Evolutionary conservation across 306 rosid species (phyloP).

Genomic region (Neltuma alba): DNA sequence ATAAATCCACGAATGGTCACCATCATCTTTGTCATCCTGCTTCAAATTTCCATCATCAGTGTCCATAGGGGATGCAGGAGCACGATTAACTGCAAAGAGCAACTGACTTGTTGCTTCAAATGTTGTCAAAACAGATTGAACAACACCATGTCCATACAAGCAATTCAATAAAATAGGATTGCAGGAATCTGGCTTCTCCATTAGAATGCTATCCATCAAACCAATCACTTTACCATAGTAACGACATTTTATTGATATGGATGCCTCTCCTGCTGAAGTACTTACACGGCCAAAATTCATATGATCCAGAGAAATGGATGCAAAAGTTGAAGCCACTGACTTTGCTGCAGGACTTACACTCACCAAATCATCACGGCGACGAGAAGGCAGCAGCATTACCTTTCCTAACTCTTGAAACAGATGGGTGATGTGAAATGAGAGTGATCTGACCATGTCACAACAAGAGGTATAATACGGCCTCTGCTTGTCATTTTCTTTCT

Average conservation of each 20-base stretch:
- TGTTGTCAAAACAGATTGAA: constrained; percentile 86
- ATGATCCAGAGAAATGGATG: constrained; percentile 81
- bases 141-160: constrained; percentile 87
- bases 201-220: constrained; percentile 76
- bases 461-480: constrained; percentile 76
- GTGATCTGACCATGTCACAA: constrained; percentile 92
- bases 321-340: constrained; percentile 82
- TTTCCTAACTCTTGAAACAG: constrained; percentile 97
- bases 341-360: constrained; percentile 85
- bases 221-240: constrained; percentile 95
- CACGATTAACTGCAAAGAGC: constrained; percentile 74
- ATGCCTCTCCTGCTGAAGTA: constrained; percentile 70
- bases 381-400: constrained; percentile 90
- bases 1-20: constrained; percentile 85
- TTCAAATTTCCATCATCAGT: constrained; percentile 77
- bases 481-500: constrained; percentile 77
- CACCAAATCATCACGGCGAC: constrained; percentile 93
- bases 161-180: constrained; percentile 90
- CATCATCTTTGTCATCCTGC: constrained; percentile 76
- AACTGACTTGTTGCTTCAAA: constrained; percentile 99
- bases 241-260: constrained; percentile 89
- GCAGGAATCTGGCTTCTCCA: constrained; percentile 97
- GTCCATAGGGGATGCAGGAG: constrained; percentile 97
- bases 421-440: constrained; percentile 94
- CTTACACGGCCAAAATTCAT: constrained; percentile 79